phyloP scores from a whole-genome alignment of 2,329 filamentous ascomycete genomes.

The Diplocarpon mali region DNA sequence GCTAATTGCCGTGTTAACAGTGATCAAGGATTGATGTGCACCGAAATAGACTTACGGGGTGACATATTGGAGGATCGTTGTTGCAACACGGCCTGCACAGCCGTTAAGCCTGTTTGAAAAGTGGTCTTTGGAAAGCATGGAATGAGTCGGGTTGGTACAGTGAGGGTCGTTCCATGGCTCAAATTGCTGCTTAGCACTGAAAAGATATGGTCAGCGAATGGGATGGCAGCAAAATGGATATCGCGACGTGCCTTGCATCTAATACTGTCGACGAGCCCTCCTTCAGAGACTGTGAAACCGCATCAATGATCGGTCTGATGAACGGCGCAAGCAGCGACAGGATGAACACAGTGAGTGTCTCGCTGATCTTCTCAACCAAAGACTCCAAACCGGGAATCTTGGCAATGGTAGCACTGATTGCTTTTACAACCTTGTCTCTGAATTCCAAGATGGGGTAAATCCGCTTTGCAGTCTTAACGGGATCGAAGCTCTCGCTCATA shows the following conservation, averaged over 20 bases:
- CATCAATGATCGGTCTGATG: conserved; percentile 80
- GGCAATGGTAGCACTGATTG: conserved; percentile 73
- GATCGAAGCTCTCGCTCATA: conserved; percentile 67
- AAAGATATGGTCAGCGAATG: background rate
- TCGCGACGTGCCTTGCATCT: conserved; percentile 35
- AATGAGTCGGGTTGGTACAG: conserved; percentile 72
- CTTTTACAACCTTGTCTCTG: conserved; percentile 84
- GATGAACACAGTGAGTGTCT: conserved; percentile 85
- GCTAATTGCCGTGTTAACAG: conserved; percentile 30
- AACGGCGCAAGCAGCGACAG: conserved; percentile 86
- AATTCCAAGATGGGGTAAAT: conserved; percentile 95
- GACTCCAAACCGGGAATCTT: conserved; percentile 87
- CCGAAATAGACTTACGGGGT: conserved; percentile 54
- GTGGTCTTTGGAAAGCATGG: conserved; percentile 75
- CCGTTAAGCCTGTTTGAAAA: conserved; percentile 72
- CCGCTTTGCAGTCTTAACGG: conserved; percentile 61
- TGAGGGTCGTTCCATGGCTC: conserved; percentile 69
- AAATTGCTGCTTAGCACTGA: conserved; percentile 57
- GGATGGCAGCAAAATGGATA: background rate
- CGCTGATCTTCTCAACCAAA: conserved; percentile 86
- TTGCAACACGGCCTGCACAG: conserved; percentile 62
- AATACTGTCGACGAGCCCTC: conserved; percentile 67
- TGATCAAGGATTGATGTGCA: conserved; percentile 30
- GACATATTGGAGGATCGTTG: conserved; percentile 72
- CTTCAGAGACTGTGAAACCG: conserved; percentile 76